Percentiles rank a stretch among this genome's conserved stretches.
phyloP scores from a whole-genome alignment of 2,329 filamentous ascomycete genomes.

The Hypoxylon sp. region DNA sequence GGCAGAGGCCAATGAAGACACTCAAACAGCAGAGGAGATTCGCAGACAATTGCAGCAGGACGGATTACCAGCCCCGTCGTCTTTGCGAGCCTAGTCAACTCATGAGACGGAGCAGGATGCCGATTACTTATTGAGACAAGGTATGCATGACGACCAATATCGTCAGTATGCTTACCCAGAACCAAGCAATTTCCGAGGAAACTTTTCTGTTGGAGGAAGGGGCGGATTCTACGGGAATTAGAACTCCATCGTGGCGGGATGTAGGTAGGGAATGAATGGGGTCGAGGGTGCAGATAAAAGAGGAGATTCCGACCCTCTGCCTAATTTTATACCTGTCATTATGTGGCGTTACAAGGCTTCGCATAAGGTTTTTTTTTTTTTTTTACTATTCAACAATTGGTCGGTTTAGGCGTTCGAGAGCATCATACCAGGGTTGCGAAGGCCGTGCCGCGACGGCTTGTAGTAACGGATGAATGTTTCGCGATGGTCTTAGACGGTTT shows the following conservation, averaged over 20 bases:
- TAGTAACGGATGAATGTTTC: conserved; percentile 30
- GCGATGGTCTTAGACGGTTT: conserved; percentile 41
- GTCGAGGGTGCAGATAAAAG: conserved; percentile 1
- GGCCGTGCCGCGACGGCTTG: conserved; percentile 22
- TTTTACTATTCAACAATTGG: conserved; percentile 29
- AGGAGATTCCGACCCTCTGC: conserved; percentile 11
- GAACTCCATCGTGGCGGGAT: background rate
- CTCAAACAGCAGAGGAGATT: conserved; percentile 67
- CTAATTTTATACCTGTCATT: conserved; percentile 40
- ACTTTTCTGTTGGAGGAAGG: background rate
- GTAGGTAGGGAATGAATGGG: conserved; percentile 8
- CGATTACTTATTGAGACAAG: background rate
- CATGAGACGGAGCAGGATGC: conserved; percentile 18
- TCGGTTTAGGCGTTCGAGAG: conserved; percentile 41
- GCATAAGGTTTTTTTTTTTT: conserved; percentile 32
- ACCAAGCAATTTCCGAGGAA: background rate
- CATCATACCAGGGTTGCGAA: conserved; percentile 39
- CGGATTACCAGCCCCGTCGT: conserved; percentile 53
- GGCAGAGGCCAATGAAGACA: conserved; percentile 58
- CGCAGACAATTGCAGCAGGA: conserved; percentile 67
- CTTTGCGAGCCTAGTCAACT: conserved; percentile 49
- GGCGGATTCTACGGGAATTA: background rate
- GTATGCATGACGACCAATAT: conserved; percentile 1
- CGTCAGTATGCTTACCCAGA: conserved; percentile 19
- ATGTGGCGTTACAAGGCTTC: conserved; percentile 41